phyloP scores from a whole-genome alignment of 495 filamentous ascomycete species.

The Glutinoglossum americanum region DNA sequence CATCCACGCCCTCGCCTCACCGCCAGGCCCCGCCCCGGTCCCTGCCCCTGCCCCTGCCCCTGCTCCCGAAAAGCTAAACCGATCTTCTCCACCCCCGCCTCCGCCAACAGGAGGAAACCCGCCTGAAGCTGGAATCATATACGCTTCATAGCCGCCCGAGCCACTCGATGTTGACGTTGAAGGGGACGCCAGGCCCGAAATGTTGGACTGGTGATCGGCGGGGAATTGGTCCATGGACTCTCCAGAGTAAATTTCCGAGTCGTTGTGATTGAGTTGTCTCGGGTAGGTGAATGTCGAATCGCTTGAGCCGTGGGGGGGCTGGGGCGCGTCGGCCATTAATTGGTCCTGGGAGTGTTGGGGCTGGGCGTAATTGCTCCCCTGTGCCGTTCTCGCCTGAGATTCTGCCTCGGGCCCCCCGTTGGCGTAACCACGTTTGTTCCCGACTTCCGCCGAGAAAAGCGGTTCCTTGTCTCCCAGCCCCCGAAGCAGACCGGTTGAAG shows the following conservation, averaged over 20 bases:
- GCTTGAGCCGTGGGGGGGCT: neutral
- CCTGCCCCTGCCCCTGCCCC: neutral
- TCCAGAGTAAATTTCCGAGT: neutral
- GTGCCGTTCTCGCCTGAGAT: neutral
- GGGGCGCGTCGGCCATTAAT: neutral
- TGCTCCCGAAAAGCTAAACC: neutral
- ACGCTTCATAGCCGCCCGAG: neutral
- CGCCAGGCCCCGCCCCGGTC: neutral
- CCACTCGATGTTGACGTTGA: neutral
- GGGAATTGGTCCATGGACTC: neutral
- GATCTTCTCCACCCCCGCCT: neutral
- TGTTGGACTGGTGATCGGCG: neutral
- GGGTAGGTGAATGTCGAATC: neutral
- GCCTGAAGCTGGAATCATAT: neutral
- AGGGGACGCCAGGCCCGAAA: neutral
- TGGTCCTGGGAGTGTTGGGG: neutral
- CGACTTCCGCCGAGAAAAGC: neutral
- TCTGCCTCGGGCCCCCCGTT: neutral
- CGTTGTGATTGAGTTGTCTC: neutral
- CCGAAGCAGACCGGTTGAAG: constrained; percentile 2
- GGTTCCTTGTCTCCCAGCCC: neutral
- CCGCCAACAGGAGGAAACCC: neutral
- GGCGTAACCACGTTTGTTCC: neutral
- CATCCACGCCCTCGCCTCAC: neutral
- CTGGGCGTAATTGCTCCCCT: neutral